phyloP scores from a whole-genome alignment of 2,329 filamentous ascomycete genomes.

The Pseudopyricularia cyperi region DNA sequence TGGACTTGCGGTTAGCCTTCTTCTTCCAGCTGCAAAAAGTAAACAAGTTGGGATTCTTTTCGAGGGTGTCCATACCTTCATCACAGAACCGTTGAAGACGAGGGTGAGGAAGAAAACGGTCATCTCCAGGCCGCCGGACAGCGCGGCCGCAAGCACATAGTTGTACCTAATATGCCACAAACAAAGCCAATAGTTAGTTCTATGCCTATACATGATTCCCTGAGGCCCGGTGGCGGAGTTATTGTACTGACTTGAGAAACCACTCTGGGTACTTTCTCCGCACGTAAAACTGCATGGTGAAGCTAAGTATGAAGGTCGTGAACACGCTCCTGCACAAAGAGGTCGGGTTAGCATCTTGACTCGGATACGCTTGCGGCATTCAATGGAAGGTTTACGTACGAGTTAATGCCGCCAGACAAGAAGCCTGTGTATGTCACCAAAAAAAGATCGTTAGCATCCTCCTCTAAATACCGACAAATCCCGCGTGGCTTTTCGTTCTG shows the following conservation, averaged over 20 bases:
- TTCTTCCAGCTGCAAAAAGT: background rate
- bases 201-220: background rate
- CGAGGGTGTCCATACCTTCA: constrained; percentile 1
- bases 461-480: background rate
- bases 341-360: background rate
- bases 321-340: constrained; percentile 9
- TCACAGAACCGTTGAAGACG: constrained; percentile 26
- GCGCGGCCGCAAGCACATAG: constrained; percentile 24
- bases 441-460: background rate
- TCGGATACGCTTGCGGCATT: background rate
- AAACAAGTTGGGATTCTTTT: background rate
- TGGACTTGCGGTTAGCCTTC: background rate
- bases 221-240: too few relatives aligned
- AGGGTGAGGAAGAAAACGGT: constrained; percentile 27
- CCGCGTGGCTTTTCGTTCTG: background rate
- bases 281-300: constrained; percentile 20
- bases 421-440: constrained; percentile 5
- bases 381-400: background rate
- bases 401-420: constrained; percentile 24
- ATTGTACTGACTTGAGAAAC: constrained; percentile 21
- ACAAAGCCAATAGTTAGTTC: background rate
- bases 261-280: constrained; percentile 18
- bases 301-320: constrained; percentile 14
- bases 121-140: constrained; percentile 24
- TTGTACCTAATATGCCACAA: constrained; percentile 9